Conservation (phyloP, 1,284 basidiomycete genomes). For the Lentinula novae-zelandiae region DNA sequence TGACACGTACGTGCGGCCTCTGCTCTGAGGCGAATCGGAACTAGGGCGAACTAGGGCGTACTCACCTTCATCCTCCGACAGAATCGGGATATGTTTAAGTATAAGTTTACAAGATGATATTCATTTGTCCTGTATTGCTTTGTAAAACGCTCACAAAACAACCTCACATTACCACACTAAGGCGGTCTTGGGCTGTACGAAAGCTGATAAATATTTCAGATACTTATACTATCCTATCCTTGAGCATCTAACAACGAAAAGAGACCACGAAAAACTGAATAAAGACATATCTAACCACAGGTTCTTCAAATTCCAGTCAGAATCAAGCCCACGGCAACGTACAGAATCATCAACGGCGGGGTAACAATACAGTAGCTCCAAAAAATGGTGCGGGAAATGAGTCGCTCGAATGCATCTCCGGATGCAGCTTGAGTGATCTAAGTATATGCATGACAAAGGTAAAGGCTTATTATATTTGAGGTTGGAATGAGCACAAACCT, state of each 20-base stretch:
- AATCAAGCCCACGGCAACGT: constrained; percentile 71
- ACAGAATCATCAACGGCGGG: constrained; percentile 73
- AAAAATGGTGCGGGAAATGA: constrained; percentile 82
- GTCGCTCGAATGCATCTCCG: constrained; percentile 86
- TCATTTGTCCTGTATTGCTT: no score
- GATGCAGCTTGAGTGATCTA: constrained; percentile 88
- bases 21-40: neutral
- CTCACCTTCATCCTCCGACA: no score
- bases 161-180: no score
- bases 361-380: constrained; percentile 83
- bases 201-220: neutral
- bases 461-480: neutral
- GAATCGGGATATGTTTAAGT: neutral
- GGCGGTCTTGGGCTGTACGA: neutral
- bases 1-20: neutral
- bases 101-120: no score
- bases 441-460: constrained; percentile 18
- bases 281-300: neutral
- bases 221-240: no score
- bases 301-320: constrained; percentile 42
- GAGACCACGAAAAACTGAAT: neutral
- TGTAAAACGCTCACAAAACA: no score
- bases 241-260: neutral
- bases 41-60: neutral
- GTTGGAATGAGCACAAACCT: constrained; percentile 36